Percentiles rank a stretch among this genome's conserved stretches.
phyloP scores from a whole-genome alignment of 768 basidiomycete genomes.

The Lenzites betulinus region DNA sequence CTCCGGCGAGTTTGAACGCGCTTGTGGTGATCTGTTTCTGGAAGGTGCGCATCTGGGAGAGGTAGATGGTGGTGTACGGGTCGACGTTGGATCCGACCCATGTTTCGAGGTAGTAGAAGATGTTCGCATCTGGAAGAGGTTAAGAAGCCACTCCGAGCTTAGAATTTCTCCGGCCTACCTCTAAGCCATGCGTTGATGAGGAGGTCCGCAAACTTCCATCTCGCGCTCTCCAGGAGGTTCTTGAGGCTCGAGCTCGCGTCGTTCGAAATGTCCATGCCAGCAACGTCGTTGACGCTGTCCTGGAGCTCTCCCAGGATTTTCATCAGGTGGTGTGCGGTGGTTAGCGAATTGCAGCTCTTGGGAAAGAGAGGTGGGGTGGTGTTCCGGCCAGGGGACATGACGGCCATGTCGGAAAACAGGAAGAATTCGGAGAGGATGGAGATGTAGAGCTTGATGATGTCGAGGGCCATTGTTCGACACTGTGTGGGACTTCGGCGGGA shows the following conservation, averaged over 20 bases:
- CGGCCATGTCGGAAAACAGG: conserved; percentile 73
- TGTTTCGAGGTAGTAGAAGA: conserved; percentile 84
- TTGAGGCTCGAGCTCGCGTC: conserved; percentile 71
- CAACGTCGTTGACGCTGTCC: conserved; percentile 82
- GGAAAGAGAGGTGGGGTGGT: conserved; percentile 62
- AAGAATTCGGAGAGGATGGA: conserved; percentile 87
- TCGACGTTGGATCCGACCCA: conserved; percentile 71
- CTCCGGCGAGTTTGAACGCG: conserved; percentile 81
- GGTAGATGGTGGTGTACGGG: conserved; percentile 69
- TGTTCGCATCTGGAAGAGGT: conserved; percentile 65
- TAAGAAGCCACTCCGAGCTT: neutral
- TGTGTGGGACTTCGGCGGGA: conserved; percentile 81
- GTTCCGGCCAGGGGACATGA: conserved; percentile 54
- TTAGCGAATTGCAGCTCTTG: conserved; percentile 74
- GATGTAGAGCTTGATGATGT: conserved; percentile 85
- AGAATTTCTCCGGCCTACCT: conserved; percentile 50
- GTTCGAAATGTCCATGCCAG: conserved; percentile 75
- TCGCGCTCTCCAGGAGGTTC: conserved; percentile 73
- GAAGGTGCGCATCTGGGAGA: conserved; percentile 77
- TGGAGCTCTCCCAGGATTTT: conserved; percentile 83
- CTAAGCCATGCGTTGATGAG: conserved; percentile 78
- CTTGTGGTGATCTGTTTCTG: conserved; percentile 75
- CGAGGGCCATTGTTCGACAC: conserved; percentile 84
- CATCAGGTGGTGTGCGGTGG: conserved; percentile 77
- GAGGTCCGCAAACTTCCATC: conserved; percentile 88